Conservation (phyloP, 1,139 yeast genomes). For the Kodamaea sp. region DNA sequence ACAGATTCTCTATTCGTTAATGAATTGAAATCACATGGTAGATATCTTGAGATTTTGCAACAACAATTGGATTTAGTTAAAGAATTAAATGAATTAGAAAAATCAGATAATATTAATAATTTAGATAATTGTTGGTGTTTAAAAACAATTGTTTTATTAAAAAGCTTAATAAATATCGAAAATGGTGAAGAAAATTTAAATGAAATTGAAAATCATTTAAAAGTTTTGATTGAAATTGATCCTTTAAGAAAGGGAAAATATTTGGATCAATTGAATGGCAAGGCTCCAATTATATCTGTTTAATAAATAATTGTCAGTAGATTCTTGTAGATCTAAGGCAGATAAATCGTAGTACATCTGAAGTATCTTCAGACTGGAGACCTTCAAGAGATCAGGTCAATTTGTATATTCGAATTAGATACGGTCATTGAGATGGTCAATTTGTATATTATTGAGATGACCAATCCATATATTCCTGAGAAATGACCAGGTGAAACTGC, state of each 20-base stretch:
- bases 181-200: conserved; percentile 12
- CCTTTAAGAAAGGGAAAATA: conserved; percentile 69
- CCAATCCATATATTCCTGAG: no score
- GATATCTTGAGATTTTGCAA: conserved; percentile 29
- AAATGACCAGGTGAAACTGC: no score
- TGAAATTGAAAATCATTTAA: conserved; percentile 22
- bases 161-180: conserved; percentile 28
- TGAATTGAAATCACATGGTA: conserved; percentile 20
- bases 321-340: neutral
- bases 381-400: no score
- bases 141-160: conserved; percentile 48
- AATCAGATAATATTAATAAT: conserved; percentile 49
- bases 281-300: conserved; percentile 8
- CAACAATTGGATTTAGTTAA: conserved; percentile 38
- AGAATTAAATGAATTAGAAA: conserved; percentile 60
- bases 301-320: neutral
- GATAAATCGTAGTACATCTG: no score
- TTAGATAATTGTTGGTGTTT: conserved; percentile 68
- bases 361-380: neutral
- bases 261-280: conserved; percentile 32
- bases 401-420: no score
- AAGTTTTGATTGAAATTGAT: conserved; percentile 54
- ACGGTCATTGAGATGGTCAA: no score
- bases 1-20: conserved; percentile 48
- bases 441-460: no score